Evolutionary conservation across 345 rosid genomes (phyloP).

Genomic region (Bruguiera parviflora): DNA sequence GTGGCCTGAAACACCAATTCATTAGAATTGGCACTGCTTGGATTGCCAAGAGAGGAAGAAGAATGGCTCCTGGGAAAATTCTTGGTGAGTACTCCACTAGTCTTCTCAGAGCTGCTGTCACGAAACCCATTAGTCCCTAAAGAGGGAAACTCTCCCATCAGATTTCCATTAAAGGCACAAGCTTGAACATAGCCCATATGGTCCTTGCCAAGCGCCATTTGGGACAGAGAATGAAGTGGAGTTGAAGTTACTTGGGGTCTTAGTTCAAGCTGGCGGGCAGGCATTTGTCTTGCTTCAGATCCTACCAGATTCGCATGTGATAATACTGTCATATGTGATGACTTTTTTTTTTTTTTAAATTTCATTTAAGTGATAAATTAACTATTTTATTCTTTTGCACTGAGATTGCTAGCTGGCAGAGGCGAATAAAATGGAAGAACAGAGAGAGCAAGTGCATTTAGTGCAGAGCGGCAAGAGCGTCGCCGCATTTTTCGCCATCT

Average conservation of each 20-base stretch:
- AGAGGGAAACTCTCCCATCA: constrained; percentile 36
- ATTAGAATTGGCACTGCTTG: constrained; percentile 46
- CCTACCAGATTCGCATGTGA: no score
- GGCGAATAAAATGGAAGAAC: constrained; percentile 12
- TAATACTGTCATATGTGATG: no score
- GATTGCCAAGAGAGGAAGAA: constrained; percentile 37
- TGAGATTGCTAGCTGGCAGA: constrained; percentile 56
- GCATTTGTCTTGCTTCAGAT: no score
- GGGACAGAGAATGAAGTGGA: constrained; percentile 8
- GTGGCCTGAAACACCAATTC: constrained; percentile 36
- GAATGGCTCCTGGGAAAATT: constrained; percentile 22
- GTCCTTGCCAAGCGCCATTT: constrained; percentile 51
- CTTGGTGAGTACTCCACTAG: constrained; percentile 22
- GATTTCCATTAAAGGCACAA: constrained; percentile 17
- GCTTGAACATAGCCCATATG: constrained; percentile 20
- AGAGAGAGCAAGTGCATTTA: background rate
- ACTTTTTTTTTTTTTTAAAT: background rate
- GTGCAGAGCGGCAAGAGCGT: constrained; percentile 29
- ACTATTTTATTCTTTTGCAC: constrained; percentile 19
- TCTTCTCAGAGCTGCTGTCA: constrained; percentile 20
- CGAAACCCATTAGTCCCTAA: constrained; percentile 27
- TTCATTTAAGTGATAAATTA: constrained; percentile 12
- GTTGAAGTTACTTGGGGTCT: background rate
- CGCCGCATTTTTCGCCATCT: constrained; percentile 42
- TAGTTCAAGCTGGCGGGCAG: constrained; percentile 13